Percentiles rank a stretch among this genome's conserved stretches.
Evolutionary conservation across 768 basidiomycete genomes (phyloP).

Genomic region (Sporobolomyces roseus): DNA sequence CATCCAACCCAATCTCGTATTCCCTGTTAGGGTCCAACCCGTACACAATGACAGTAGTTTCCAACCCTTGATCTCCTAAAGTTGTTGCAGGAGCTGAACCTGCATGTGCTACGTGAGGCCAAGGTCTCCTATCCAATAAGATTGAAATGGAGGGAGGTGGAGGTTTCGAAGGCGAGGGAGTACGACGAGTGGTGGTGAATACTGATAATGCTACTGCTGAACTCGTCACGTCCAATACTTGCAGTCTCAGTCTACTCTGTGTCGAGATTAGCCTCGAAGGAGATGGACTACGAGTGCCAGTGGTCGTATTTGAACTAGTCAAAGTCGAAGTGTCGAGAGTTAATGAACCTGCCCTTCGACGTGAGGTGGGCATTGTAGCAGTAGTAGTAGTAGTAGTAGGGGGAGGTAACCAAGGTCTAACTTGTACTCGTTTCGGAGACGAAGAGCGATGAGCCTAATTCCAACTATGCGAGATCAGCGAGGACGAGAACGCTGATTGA

Average conservation of each 20-base stretch:
- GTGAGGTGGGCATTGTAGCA: background rate
- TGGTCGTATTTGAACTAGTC: background rate
- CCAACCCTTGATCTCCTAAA: background rate
- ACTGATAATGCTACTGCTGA: slow-evolving; percentile 38
- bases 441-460: background rate
- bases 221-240: slow-evolving; percentile 39
- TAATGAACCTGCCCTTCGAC: background rate
- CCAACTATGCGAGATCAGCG: background rate
- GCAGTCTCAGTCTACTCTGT: slow-evolving; percentile 1
- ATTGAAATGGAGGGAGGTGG: slow-evolving; percentile 34
- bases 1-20: slow-evolving; percentile 39
- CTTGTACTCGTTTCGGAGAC: slow-evolving; percentile 8
- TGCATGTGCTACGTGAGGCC: slow-evolving; percentile 41
- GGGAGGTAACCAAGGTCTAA: slow-evolving; percentile 7
- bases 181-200: slow-evolving; percentile 12
- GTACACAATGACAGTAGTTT: slow-evolving; percentile 40
- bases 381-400: background rate
- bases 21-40: slow-evolving; percentile 33
- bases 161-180: background rate
- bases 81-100: background rate
- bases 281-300: background rate
- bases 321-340: slow-evolving; percentile 10
- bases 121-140: slow-evolving; percentile 36
- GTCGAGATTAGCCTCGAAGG: background rate
- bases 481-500: too few species aligned